phyloP scores from a whole-genome alignment of 2,329 filamentous ascomycete species.

The Sarocladium strictum region DNA sequence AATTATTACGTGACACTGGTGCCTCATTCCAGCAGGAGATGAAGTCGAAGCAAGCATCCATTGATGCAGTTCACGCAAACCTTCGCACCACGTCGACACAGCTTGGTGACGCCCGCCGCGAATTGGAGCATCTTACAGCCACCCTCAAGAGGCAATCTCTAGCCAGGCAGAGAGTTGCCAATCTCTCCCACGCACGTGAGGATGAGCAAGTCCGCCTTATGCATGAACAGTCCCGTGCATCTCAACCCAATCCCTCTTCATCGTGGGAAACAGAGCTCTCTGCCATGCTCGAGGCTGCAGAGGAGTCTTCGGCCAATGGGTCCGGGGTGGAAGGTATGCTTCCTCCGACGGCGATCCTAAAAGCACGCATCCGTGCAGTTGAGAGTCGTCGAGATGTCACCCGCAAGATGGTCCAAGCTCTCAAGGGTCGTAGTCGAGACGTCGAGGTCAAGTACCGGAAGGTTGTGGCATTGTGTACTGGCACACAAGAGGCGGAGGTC shows the following conservation, averaged over 20 bases:
- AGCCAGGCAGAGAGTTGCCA: constrained; percentile 66
- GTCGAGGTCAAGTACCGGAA: constrained; percentile 82
- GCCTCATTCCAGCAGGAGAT: constrained; percentile 75
- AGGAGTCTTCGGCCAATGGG: constrained; percentile 20
- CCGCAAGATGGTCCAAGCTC: constrained; percentile 58
- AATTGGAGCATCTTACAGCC: constrained; percentile 63
- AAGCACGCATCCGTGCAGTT: constrained; percentile 65
- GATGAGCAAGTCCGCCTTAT: constrained; percentile 54
- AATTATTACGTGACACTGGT: constrained; percentile 73
- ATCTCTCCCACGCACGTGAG: constrained; percentile 68
- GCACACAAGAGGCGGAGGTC: constrained; percentile 69
- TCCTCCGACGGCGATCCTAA: constrained; percentile 55
- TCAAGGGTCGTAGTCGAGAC: constrained; percentile 76
- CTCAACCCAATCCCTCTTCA: constrained; percentile 29
- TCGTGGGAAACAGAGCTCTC: constrained; percentile 51
- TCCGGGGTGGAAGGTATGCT: constrained; percentile 33
- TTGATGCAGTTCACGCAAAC: constrained; percentile 75
- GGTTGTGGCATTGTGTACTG: constrained; percentile 82
- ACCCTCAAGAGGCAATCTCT: constrained; percentile 60
- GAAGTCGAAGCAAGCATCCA: constrained; percentile 73
- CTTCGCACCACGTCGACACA: constrained; percentile 76
- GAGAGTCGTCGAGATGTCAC: constrained; percentile 62
- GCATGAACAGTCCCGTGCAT: constrained; percentile 34
- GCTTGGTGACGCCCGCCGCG: constrained; percentile 70
- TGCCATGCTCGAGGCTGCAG: constrained; percentile 39